Evolutionary conservation across 2,329 filamentous ascomycete species (phyloP).

Genomic region (Acrocalymma vagum): DNA sequence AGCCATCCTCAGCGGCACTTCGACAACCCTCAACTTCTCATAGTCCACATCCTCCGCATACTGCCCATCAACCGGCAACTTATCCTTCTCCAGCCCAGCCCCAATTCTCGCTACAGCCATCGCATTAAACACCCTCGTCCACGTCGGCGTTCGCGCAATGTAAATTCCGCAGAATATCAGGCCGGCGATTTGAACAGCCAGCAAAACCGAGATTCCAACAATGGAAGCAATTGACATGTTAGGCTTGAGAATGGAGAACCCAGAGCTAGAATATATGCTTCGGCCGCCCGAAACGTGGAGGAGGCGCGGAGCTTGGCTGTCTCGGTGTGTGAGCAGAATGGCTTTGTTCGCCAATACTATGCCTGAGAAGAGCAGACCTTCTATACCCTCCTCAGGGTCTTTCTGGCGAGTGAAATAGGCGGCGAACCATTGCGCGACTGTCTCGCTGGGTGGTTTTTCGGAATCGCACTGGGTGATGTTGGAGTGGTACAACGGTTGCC

Average conservation of each 20-base stretch:
- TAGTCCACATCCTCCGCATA: conserved; percentile 7
- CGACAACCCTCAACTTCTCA: conserved; percentile 1
- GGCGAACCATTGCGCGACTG: too few species aligned
- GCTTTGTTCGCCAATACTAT: conserved; percentile 1
- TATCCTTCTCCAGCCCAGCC: not conserved
- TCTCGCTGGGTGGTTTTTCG: not conserved
- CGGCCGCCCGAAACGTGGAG: not conserved
- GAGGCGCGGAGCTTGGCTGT: conserved; percentile 1
- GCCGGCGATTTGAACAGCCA: conserved; percentile 1
- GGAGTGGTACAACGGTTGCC: conserved; percentile 1
- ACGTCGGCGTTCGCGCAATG: conserved; percentile 11
- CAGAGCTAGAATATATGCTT: too few species aligned
- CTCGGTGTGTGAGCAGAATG: conserved; percentile 3
- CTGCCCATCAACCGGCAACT: conserved; percentile 2
- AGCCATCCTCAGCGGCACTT: too few species aligned
- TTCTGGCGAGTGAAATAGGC: too few species aligned
- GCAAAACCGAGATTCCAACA: conserved; percentile 1
- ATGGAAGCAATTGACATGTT: conserved; percentile 2
- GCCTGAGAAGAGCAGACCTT: not conserved
- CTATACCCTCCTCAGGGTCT: too few species aligned
- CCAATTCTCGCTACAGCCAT: conserved; percentile 12
- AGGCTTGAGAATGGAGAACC: conserved; percentile 2
- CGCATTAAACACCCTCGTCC: conserved; percentile 15
- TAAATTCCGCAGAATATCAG: not conserved
- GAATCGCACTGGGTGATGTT: not conserved